phyloP scores from a whole-genome alignment of 2,329 filamentous ascomycete genomes.

The Microdochium paspali region DNA sequence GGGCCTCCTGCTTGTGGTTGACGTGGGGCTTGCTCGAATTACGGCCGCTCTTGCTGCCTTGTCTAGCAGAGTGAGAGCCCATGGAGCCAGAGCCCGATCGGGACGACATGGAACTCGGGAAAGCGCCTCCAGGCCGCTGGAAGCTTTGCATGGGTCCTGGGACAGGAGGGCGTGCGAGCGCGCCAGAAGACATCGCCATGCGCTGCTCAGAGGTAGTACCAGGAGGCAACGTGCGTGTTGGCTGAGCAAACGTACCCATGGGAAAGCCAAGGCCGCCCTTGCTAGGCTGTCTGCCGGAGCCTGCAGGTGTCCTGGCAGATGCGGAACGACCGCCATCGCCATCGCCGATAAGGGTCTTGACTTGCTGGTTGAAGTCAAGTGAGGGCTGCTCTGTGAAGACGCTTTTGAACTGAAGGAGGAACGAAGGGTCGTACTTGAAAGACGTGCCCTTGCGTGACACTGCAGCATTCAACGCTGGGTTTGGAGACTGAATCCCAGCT shows the following conservation, averaged over 20 bases:
- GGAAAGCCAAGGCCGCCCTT: slow-evolving; percentile 41
- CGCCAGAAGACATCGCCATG: slow-evolving; percentile 54
- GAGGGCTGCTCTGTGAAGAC: slow-evolving; percentile 97
- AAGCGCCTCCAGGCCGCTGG: slow-evolving; percentile 50
- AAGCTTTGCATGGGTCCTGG: slow-evolving; percentile 49
- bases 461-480: slow-evolving; percentile 78
- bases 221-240: slow-evolving; percentile 50
- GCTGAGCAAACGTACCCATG: slow-evolving; percentile 59
- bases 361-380: slow-evolving; percentile 81
- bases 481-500: slow-evolving; percentile 74
- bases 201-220: slow-evolving; percentile 72
- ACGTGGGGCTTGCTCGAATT: slow-evolving; percentile 56
- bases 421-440: slow-evolving; percentile 92
- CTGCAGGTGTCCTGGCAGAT: slow-evolving; percentile 48
- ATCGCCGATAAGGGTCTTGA: slow-evolving; percentile 82
- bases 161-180: slow-evolving; percentile 37
- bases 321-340: slow-evolving; percentile 53
- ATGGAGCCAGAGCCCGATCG: slow-evolving; percentile 54
- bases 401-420: slow-evolving; percentile 90
- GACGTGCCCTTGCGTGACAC: slow-evolving; percentile 70
- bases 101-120: slow-evolving; percentile 50
- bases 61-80: slow-evolving; percentile 59
- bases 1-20: slow-evolving; percentile 48
- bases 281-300: slow-evolving; percentile 37
- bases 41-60: slow-evolving; percentile 51